Evolutionary conservation across 768 basidiomycete species (phyloP), one percentile per base, ranked within the genome.

Genomic region (Inosperma sp.): DNA sequence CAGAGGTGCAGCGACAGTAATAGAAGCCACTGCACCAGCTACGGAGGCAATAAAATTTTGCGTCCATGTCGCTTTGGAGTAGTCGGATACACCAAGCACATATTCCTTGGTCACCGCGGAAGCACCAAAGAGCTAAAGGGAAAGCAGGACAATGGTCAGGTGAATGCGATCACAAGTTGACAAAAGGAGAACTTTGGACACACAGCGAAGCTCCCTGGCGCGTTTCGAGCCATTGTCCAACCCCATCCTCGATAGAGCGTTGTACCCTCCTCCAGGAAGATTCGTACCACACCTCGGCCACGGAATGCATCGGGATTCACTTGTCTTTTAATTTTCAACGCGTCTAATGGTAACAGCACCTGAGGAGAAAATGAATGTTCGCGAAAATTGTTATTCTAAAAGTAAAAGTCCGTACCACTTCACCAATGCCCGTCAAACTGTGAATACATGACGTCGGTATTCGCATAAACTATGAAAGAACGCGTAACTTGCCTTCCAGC

Each of bases 271-370:
- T 99, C 94, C 64, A 82, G 68, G 68, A 99, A 81, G 59, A 99
- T 92, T 48, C 87, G 86, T 49, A 96, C 56, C 58, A 93, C 78
- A 16, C 93, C 93, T 21, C 95, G 89, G 30, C 93, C 93, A 29
- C 91, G 88, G 82, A 99, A 93, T 1, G 95, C 95, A 62, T 97
- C 96, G 1, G 95, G 95, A 72, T 99, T 99, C 49, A 88, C 90
- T 73, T 99, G 95, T 46, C 93, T 86, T 74, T 96, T 97, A 70
- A 99, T 98, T 72, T 99, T 99, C 65, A 99, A 83, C 19, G 83
- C 94, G 64, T 99, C 95, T 5, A 98, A 79, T 2, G 95, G 95
- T 29, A 99, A 82, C n/a, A 99, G 83, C 27, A 95, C 83, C 85
- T 86, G 55, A 42, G 16, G 14, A 13, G 16, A 33, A 44, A 34